Evolutionary conservation across 2,329 filamentous ascomycete species (phyloP).

Genomic region (Colletotrichum sp.): DNA sequence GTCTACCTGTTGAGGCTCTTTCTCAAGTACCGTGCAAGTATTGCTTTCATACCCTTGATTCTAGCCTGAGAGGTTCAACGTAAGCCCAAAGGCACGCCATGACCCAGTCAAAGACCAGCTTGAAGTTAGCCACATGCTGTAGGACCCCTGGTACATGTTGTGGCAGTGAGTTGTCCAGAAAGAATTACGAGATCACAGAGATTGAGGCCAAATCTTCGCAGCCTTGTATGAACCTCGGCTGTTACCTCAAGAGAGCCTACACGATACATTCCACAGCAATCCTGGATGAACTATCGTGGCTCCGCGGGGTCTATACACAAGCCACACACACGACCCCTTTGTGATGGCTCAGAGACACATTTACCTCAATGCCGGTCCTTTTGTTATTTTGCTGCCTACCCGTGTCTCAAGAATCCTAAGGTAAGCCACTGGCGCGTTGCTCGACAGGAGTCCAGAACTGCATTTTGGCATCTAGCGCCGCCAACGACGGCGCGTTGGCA

Average conservation of each 20-base stretch:
- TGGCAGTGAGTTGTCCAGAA: neutral
- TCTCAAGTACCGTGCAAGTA: neutral
- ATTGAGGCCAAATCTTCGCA: neutral
- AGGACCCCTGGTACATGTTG: rapidly evolving
- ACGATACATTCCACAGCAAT: neutral
- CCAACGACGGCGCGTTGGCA: neutral
- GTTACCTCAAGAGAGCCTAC: neutral
- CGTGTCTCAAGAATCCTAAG: neutral
- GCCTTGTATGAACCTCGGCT: neutral
- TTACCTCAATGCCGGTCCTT: neutral
- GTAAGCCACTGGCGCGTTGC: neutral
- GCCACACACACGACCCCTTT: neutral
- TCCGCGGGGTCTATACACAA: neutral
- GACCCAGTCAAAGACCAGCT: neutral
- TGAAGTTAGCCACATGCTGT: neutral
- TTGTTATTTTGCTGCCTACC: neutral
- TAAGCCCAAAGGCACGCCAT: neutral
- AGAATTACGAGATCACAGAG: neutral
- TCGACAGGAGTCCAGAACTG: neutral
- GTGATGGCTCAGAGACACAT: neutral
- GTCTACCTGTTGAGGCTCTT: neutral
- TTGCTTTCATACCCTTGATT: neutral
- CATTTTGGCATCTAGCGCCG: neutral
- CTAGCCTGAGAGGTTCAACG: neutral
- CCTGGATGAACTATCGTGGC: neutral